Base-by-base conservation (phyloP, 1,284 basidiomycete genomes). In the Rhodotorula sp. region DNA sequence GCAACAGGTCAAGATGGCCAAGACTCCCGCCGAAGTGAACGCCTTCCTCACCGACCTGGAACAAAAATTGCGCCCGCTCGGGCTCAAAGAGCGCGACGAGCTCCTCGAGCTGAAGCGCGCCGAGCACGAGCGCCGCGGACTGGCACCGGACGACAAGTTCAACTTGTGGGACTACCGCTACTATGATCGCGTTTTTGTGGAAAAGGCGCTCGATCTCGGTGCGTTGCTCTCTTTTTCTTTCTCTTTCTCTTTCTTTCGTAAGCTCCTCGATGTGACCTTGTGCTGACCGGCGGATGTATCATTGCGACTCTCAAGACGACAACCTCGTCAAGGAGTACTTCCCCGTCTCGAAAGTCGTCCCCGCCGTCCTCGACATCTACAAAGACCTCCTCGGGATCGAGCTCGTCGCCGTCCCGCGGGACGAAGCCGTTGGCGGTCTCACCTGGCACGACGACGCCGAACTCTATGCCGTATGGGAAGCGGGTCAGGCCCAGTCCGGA, bases 401-500 rank as follows among this genome's bases (percentile, higher is more conserved):
- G 69, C 91, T 93, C 75, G 83, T 88, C 55, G 85, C 86, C 76
- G 83, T 88, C 6, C 72, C 76, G n/a, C 65, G 69, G 15, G 67
- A 69, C 20, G 71, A 69, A 24, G 63, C 68, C 37, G 55, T 54
- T 6, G 64, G 62, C 17, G 74, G 75, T 4, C 42, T 55, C n/a
- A 71, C 71, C 4, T 78, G 77, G 76, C 76, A 78, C 53, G 62
- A 48, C 4, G 90, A 92, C 67, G 90, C 90, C 1, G 88, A 90
- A 75, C 86, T 88, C 74, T 93, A 89, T 77, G 82, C 88, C 1
- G 90, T 91, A 6, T 92, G 90, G 91, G 88, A 90, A 70, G 87
- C 88, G 15, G 87, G 58, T 8, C 60, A 54, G 33, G 68, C 70
- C 15, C 55, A 61, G 6, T 30, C 66, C 18, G 62, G 46, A 15